phyloP scores from a whole-genome alignment of 2,329 filamentous ascomycete genomes.

The Colletotrichum sp. region DNA sequence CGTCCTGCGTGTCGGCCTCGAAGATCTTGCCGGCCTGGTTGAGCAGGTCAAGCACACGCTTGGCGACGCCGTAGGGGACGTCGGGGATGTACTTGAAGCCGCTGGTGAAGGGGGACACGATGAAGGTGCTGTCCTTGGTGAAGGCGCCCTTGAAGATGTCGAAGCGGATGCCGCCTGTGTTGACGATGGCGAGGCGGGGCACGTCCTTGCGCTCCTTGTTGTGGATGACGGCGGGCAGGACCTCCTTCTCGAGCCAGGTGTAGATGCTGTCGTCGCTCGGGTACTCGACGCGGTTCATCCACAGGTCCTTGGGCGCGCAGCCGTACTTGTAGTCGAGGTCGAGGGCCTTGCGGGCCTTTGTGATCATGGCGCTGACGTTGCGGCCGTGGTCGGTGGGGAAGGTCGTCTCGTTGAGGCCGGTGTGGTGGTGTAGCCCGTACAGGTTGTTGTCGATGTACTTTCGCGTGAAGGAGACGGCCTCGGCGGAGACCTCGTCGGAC shows the following conservation, averaged over 20 bases:
- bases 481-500: conserved; percentile 30
- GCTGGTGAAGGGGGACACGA: conserved; percentile 87
- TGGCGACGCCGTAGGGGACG: conserved; percentile 79
- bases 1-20: conserved; percentile 37
- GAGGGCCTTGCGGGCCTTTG: conserved; percentile 70
- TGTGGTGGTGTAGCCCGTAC: conserved; percentile 82
- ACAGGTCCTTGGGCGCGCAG: conserved; percentile 82
- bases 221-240: conserved; percentile 72
- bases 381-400: conserved; percentile 80
- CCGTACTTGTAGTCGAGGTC: conserved; percentile 77
- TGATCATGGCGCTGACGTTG: conserved; percentile 74
- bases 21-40: conserved; percentile 61
- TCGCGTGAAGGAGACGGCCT: conserved; percentile 67
- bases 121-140: conserved; percentile 84
- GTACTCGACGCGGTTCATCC: conserved; percentile 82
- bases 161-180: conserved; percentile 92
- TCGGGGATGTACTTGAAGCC: conserved; percentile 78
- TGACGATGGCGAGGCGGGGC: conserved; percentile 76
- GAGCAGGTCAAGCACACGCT: conserved; percentile 66
- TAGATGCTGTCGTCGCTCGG: conserved; percentile 78
- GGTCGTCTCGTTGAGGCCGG: conserved; percentile 69
- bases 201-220: conserved; percentile 62
- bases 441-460: conserved; percentile 96
- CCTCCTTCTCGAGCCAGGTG: conserved; percentile 76
- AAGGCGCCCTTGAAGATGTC: conserved; percentile 94